Base-by-base conservation (phyloP, 208 protist species). In the Vickermania ingenoplastis region DNA sequence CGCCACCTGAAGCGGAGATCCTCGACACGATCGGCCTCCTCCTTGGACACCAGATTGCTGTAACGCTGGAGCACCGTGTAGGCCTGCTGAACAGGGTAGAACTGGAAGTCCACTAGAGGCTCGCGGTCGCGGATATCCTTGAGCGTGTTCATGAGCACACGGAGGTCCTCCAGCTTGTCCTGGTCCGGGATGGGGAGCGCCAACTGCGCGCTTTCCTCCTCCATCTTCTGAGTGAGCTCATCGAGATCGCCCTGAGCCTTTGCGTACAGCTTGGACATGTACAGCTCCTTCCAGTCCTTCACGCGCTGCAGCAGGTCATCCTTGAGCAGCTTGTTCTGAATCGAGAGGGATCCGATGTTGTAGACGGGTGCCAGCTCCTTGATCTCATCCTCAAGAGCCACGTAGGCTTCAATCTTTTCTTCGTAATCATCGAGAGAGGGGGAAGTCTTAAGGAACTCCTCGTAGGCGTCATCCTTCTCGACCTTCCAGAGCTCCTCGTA, bases 401-500 rank as follows among this genome's bases (percentile, higher is more conserved):
- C 77, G 74, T 95, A 97, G 41, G 81, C 58, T 23, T 83, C 73
- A n/a, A 98, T 73, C 67, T 95, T 91, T 27, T 63, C 77, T 63
- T 98, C 94, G 69, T 95, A 98, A 65, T 97, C 91, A 7, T 97
- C 91, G 13, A 98, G 76, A 23, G 73, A 69, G 13, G 91, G 92
- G 61, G 85, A 69, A 1, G 49, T 73, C 29, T 69, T 55, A 25
- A 95, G 61, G 75, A 98, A 99, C 14, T 75, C 65, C 41, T 88
- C 79, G 77, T 98, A 98, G n/a, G 72, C 83, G 14, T 71, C 73
- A 64, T 97, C 77, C 80, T 94, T 98, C 71, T 98, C 83, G 17
- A 83, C 71, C 73, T 94, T 92, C 96, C 97, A 99, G 13, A 99
- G 90, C 50, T 92, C 86, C 62, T 96, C 81, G 73, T 96, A 98